Evolutionary conservation across 169 alveolate species (phyloP).

Genomic region (Eimeria necatrix): DNA sequence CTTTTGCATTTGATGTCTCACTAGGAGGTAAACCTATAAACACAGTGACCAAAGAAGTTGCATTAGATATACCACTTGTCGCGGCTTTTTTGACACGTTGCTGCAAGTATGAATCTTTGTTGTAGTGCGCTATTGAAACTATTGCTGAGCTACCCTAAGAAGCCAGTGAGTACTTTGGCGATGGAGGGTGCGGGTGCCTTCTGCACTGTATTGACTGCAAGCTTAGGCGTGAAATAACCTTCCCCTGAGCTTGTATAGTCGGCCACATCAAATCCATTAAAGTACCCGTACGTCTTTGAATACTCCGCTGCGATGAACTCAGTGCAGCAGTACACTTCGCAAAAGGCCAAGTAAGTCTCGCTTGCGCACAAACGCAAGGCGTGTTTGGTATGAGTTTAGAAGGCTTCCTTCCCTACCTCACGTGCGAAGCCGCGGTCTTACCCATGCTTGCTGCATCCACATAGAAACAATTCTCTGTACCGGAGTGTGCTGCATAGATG

Average conservation of each 20-base stretch:
- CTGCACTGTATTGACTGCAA: conserved; percentile 6
- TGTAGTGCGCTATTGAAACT: not conserved
- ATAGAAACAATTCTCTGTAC: not conserved
- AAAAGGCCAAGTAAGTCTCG: not conserved
- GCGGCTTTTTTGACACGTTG: not conserved
- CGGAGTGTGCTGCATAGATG: not conserved
- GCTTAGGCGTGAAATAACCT: conserved; percentile 49
- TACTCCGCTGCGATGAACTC: conserved; percentile 15
- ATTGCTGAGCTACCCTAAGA: too few species aligned
- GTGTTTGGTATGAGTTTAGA: too few species aligned
- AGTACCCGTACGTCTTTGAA: not conserved
- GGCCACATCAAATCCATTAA: not conserved
- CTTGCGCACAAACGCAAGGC: too few species aligned
- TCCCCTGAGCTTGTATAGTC: not conserved
- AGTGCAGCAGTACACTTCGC: not conserved
- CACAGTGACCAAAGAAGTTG: not conserved
- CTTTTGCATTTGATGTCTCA: conserved; percentile 57
- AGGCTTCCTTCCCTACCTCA: too few species aligned
- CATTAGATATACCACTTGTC: too few species aligned
- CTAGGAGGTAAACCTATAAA: conserved; percentile 29
- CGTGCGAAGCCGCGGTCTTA: not conserved
- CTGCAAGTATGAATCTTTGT: not conserved
- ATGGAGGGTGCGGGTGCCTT: conserved; percentile 60
- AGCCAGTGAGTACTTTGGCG: conserved; percentile 35
- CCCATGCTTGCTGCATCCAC: conserved; percentile 56